phyloP scores from a whole-genome alignment of 768 basidiomycete genomes.

The Rhodocollybia butyracea region DNA sequence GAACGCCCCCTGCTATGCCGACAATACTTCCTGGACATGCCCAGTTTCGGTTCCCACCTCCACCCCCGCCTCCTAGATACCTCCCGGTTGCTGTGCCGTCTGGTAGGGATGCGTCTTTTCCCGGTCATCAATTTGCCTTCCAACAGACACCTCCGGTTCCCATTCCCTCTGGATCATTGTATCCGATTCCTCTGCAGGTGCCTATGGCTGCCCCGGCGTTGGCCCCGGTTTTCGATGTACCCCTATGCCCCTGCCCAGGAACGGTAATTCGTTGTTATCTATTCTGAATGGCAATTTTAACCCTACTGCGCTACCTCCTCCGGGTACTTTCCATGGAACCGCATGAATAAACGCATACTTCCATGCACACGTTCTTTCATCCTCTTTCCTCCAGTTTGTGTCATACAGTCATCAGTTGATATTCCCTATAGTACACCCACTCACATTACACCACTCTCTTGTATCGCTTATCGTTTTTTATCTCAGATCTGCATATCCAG shows the following conservation, averaged over 20 bases:
- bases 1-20: slow-evolving; percentile 13
- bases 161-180: neutral
- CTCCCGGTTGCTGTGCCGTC: neutral
- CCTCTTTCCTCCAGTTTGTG: neutral
- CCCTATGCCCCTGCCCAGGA: slow-evolving; percentile 11
- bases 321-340: neutral
- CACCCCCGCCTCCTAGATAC: neutral
- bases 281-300: slow-evolving; percentile 27
- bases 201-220: slow-evolving; percentile 10
- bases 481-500: slow-evolving; percentile 1
- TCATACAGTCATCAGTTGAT: slow-evolving; percentile 1
- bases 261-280: slow-evolving; percentile 26
- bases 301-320: neutral
- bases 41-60: neutral
- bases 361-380: neutral
- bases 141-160: slow-evolving; percentile 5
- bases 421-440: too few species aligned
- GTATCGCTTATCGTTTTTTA: slow-evolving; percentile 2
- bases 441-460: too few species aligned
- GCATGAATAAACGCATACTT: neutral
- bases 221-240: slow-evolving; percentile 13
- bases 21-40: slow-evolving; percentile 8
- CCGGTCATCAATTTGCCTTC: neutral
- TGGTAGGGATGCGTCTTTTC: neutral
- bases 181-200: slow-evolving; percentile 13